A percentile compares a stretch with the other conserved stretches of the same genome.
phyloP scores from a whole-genome alignment of 257 asterid species.

The Eucommia ulmoides region DNA sequence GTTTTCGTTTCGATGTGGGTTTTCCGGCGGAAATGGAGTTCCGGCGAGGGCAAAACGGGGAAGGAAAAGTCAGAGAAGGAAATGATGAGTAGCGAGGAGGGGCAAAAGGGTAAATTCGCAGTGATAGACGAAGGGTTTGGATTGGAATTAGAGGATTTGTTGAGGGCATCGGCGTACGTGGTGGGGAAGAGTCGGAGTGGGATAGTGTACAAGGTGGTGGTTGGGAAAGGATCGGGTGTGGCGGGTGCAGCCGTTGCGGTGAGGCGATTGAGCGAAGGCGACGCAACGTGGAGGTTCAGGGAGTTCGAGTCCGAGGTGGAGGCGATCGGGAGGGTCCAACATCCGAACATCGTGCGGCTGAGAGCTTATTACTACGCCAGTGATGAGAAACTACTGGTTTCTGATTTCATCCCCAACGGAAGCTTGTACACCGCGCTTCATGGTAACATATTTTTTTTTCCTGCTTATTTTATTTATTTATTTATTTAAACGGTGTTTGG shows the following conservation, averaged over 20 bases:
- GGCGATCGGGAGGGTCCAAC: conserved; percentile 59
- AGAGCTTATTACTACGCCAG: conserved; percentile 85
- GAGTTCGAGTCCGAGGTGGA: conserved; percentile 88
- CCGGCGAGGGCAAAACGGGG: conserved; percentile 26
- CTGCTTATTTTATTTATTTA: no score
- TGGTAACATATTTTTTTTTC: conserved; percentile 30
- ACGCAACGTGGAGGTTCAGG: conserved; percentile 47
- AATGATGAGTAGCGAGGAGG: conserved; percentile 18
- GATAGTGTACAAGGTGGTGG: conserved; percentile 88
- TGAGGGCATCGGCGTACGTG: conserved; percentile 95
- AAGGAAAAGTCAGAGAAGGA: conserved; percentile 28
- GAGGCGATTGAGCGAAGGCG: conserved; percentile 87
- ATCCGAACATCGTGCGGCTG: conserved; percentile 68
- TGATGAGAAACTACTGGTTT: conserved; percentile 74
- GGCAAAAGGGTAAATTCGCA: conserved; percentile 68
- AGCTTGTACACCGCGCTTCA: conserved; percentile 71
- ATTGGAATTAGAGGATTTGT: conserved; percentile 82
- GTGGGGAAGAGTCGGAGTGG: conserved; percentile 93
- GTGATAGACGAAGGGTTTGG: conserved; percentile 65
- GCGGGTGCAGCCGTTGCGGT: conserved; percentile 52
- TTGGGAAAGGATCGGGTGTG: conserved; percentile 22
- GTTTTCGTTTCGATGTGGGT: conserved; percentile 49
- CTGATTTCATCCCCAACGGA: conserved; percentile 71
- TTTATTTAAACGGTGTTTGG: no score
- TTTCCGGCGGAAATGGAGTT: conserved; percentile 40